phyloP scores from a whole-genome alignment of 768 basidiomycete genomes.

The Harrya chromipes region DNA sequence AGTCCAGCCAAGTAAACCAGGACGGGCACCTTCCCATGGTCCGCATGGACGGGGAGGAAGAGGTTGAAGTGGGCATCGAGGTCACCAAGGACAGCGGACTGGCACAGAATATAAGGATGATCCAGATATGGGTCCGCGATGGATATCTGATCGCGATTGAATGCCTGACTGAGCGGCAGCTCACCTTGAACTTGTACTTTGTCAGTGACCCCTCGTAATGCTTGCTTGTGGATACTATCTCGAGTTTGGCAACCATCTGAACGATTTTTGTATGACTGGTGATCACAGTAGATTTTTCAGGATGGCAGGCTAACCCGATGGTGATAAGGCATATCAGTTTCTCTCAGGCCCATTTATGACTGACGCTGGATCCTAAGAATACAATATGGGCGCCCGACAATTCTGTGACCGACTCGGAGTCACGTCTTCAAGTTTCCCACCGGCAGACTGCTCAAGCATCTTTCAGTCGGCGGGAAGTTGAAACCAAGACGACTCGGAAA shows the following conservation, averaged over 20 bases:
- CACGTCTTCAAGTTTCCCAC: too few relatives aligned
- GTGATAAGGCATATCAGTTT: constrained; percentile 1
- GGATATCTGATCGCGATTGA: too few relatives aligned
- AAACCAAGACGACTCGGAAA: too few relatives aligned
- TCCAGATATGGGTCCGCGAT: not conserved
- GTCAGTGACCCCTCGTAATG: constrained; percentile 75
- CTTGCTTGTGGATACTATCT: constrained; percentile 73
- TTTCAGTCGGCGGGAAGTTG: too few relatives aligned
- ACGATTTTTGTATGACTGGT: not conserved
- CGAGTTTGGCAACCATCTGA: constrained; percentile 38
- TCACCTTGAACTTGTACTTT: constrained; percentile 85
- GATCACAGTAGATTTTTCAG: not conserved
- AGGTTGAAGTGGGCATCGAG: constrained; percentile 80
- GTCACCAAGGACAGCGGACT: constrained; percentile 73
- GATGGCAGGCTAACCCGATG: not conserved
- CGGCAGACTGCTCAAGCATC: too few relatives aligned
- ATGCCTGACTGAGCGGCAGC: not conserved
- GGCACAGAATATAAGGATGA: not conserved
- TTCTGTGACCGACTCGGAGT: too few relatives aligned
- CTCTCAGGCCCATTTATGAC: not conserved
- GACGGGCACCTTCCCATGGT: constrained; percentile 58
- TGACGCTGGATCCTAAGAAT: constrained; percentile 4
- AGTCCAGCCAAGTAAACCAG: constrained; percentile 88
- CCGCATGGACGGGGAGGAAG: constrained; percentile 70
- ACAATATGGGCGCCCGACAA: too few relatives aligned